Evolutionary conservation across 345 rosid genomes (phyloP), one percentile per base, ranked within the genome.

Genomic region (Pistacia integerrima): DNA sequence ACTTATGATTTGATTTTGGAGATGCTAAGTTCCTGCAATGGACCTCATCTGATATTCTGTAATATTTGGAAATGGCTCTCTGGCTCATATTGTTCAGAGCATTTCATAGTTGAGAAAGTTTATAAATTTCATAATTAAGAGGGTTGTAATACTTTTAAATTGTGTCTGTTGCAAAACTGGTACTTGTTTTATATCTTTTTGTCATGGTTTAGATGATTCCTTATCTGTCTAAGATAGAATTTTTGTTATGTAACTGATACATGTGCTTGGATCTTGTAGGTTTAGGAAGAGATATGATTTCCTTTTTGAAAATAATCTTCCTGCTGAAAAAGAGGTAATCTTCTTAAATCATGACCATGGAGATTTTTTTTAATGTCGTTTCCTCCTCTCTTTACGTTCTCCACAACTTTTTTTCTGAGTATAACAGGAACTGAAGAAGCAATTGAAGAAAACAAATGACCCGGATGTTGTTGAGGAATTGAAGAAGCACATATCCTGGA

Each of bases 221-320:
- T 44, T 25, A 25, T 20, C 2, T 66, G 7, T 66, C 52, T 38
- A 41, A 1, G 41, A 36, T 36, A 36, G 41, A 36, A 36, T 20
- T 22, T 22, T 59, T 69, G 17, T 17, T 17, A 56, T 62, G 12
- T 38, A 4, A 60, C 16, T 70, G 5, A 44, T 54, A 57, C 8
- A 35, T 52, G 33, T 25, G 60, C 30, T 63, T 79, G 63, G 60
- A 14, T 72, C 64, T 79, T 78, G 60, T 66, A 91, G 97, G 84
- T 92, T 90, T 78, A 90, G 88, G 83, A 93, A 93, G 79, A 87
- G 96, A 82, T 95, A 84, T 72, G 70, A 82, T 79, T 94, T 94
- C 75, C 87, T 94, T 17, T 89, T 76, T 49, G 87, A 92, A 82
- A 84, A 87, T 5, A 86, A 87, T 35, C 89, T 95, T 78, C 96